phyloP scores from a whole-genome alignment of 1,284 basidiomycete species.

The Naganishia sp. region DNA sequence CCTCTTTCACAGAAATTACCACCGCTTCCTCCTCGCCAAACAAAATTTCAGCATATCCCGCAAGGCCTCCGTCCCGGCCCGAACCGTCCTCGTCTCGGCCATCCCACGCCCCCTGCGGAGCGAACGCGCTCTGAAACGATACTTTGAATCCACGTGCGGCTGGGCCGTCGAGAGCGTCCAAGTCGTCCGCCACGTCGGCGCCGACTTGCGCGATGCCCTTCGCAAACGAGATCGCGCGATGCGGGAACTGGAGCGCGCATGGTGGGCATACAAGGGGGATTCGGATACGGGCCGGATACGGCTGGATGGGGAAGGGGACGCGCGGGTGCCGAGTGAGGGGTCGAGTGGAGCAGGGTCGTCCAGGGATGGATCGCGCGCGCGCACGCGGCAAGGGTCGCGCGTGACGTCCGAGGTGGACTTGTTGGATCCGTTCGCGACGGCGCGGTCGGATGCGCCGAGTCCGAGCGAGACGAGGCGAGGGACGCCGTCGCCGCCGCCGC shows the following conservation, averaged over 20 bases:
- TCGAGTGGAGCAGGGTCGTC: neutral
- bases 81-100: constrained; percentile 84
- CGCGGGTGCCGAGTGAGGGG: neutral
- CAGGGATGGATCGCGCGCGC: neutral
- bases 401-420: neutral
- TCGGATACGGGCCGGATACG: constrained; percentile 28
- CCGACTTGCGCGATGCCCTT: constrained; percentile 69
- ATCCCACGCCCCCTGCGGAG: constrained; percentile 79
- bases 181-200: constrained; percentile 76
- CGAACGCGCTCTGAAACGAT: constrained; percentile 83
- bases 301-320: constrained; percentile 3
- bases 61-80: constrained; percentile 87
- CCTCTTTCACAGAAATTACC: constrained; percentile 85
- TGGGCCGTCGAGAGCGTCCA: constrained; percentile 64
- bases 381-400: neutral
- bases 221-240: constrained; percentile 76
- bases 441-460: neutral
- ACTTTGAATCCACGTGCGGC: constrained; percentile 73
- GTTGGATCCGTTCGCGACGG: constrained; percentile 7
- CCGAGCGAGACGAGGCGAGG: neutral
- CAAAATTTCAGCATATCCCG: constrained; percentile 92
- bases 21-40: constrained; percentile 83
- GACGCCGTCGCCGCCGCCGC: neutral
- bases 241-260: constrained; percentile 74
- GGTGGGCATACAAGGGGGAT: constrained; percentile 65